These are phyloP conservation scores for Penicillium dipodomyicola DNA, from an alignment of 495 filamentous ascomycete genomes.

Conservation along the genomic window DNA sequence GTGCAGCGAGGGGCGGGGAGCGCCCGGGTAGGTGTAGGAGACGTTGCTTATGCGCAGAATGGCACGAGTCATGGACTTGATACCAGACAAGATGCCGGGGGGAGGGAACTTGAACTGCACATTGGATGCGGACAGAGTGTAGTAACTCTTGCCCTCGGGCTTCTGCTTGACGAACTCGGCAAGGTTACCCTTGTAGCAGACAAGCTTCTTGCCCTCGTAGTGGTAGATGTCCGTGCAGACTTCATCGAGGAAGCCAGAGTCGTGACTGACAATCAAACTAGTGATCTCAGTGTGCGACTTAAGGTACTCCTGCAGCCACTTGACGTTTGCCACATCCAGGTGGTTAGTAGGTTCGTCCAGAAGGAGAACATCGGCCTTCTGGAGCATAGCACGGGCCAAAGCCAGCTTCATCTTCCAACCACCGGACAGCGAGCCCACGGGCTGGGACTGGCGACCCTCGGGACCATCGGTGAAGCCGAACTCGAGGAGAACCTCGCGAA, in stretches of 20 bases:
- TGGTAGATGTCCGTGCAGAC: constrained; percentile 99
- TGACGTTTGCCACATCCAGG: constrained; percentile 92
- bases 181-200: constrained; percentile 92
- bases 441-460: constrained; percentile 80
- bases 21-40: constrained; percentile 85
- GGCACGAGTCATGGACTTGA: constrained; percentile 88
- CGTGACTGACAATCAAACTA: constrained; percentile 94
- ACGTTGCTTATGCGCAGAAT: constrained; percentile 94
- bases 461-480: constrained; percentile 92
- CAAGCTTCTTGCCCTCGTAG: constrained; percentile 97
- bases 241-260: constrained; percentile 94
- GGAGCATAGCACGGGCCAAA: constrained; percentile 92
- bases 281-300: constrained; percentile 96
- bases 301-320: constrained; percentile 93
- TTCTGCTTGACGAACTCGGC: constrained; percentile 86
- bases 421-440: constrained; percentile 92
- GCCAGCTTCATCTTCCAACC: constrained; percentile 99
- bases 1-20: constrained; percentile 78
- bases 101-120: constrained; percentile 97
- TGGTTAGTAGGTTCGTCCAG: constrained; percentile 99
- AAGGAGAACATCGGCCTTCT: constrained; percentile 89
- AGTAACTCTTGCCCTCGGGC: constrained; percentile 98
- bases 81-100: constrained; percentile 88
- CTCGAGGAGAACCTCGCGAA: constrained; percentile 77
- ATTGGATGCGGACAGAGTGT: constrained; percentile 86